Conservation (phyloP, 2,329 filamentous ascomycete genomes). For the Fusarium luffae region DNA sequence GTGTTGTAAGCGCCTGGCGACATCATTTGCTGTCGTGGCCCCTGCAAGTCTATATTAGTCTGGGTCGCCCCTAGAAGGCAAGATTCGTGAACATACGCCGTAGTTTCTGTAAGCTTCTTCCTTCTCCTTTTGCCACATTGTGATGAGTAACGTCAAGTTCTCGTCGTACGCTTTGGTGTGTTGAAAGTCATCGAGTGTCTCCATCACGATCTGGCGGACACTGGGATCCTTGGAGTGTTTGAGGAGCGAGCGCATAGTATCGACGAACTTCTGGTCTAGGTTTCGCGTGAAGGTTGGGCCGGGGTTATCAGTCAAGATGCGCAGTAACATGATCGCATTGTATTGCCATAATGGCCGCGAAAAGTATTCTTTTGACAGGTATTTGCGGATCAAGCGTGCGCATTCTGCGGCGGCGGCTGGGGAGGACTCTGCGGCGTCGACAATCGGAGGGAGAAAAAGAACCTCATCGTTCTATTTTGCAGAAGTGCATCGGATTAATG, state of each 20-base stretch:
- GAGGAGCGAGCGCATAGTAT: slow-evolving; percentile 79
- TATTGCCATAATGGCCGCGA: slow-evolving; percentile 80
- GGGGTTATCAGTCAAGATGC: slow-evolving; percentile 93
- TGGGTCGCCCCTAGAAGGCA: not conserved
- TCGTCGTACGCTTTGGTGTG: slow-evolving; percentile 78
- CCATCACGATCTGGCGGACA: slow-evolving; percentile 86
- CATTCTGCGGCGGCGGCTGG: slow-evolving; percentile 85
- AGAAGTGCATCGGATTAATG: slow-evolving; percentile 14
- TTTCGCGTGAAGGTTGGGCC: slow-evolving; percentile 91
- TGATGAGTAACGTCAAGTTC: slow-evolving; percentile 74
- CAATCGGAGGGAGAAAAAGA: slow-evolving; percentile 89
- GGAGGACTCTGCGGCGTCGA: slow-evolving; percentile 94
- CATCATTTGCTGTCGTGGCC: slow-evolving; percentile 29
- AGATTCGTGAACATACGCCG: slow-evolving; percentile 55
- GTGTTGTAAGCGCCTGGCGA: slow-evolving; percentile 16
- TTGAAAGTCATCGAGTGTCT: slow-evolving; percentile 85
- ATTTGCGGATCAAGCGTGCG: slow-evolving; percentile 83
- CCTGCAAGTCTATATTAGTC: slow-evolving; percentile 40
- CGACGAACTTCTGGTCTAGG: slow-evolving; percentile 85
- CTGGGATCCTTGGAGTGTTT: slow-evolving; percentile 76
- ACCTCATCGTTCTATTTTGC: slow-evolving; percentile 82
- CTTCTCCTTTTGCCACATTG: slow-evolving; percentile 94
- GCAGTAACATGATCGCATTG: slow-evolving; percentile 94
- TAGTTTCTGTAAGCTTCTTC: slow-evolving; percentile 66
- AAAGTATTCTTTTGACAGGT: slow-evolving; percentile 78